These are phyloP conservation scores for Plasmodium falciparum DNA, from an alignment of 169 alveolate genomes.

Conservation along the genomic window DNA sequence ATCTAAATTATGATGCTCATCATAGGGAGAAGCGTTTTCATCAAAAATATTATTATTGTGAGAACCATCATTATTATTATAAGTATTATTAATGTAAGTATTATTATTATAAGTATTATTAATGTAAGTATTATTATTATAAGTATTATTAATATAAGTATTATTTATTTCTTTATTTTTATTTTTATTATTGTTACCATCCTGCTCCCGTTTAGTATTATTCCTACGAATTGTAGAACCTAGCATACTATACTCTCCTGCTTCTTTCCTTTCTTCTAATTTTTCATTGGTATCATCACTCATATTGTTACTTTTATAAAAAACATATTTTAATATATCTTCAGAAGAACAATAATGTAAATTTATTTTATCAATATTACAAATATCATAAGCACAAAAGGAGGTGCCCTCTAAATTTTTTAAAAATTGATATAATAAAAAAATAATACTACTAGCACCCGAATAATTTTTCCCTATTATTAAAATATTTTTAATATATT, in stretches of 20 bases:
- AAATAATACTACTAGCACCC: slow-evolving; percentile 30
- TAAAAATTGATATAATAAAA: slow-evolving; percentile 6
- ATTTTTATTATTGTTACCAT: background rate
- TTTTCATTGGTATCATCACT: background rate
- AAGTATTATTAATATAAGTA: background rate
- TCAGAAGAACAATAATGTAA: slow-evolving; percentile 10
- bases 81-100: no score
- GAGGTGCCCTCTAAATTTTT: background rate
- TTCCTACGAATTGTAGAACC: background rate
- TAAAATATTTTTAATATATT: slow-evolving; percentile 18
- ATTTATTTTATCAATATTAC: slow-evolving; percentile 20
- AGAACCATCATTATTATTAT: background rate
- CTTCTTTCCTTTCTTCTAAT: background rate
- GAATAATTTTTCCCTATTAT: slow-evolving; percentile 40
- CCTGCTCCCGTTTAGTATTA: background rate
- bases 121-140: background rate
- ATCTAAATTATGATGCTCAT: background rate
- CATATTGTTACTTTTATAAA: background rate
- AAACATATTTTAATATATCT: slow-evolving; percentile 13
- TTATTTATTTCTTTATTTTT: background rate
- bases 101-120: background rate
- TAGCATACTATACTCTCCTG: background rate
- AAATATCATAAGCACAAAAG: background rate
- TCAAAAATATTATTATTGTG: background rate
- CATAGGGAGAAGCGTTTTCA: background rate